phyloP scores from a whole-genome alignment of 768 basidiomycete genomes.

The Strobilomyces dryophilus region DNA sequence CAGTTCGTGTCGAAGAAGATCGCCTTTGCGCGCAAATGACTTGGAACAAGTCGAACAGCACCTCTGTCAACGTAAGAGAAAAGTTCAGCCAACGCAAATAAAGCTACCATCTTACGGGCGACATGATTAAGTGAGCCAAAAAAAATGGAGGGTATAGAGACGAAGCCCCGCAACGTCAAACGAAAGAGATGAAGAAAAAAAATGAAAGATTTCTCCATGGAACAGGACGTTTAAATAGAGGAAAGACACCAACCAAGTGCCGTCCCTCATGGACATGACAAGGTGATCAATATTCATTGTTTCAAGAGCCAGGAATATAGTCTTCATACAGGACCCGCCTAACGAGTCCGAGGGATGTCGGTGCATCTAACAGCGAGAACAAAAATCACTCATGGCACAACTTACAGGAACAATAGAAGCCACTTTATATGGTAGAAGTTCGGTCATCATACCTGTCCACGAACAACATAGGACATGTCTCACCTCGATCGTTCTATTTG shows the following conservation, averaged over 20 bases:
- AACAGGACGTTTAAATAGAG: slow-evolving; percentile 18
- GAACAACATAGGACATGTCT: slow-evolving; percentile 26
- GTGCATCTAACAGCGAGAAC: slow-evolving; percentile 13
- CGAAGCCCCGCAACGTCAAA: slow-evolving; percentile 46
- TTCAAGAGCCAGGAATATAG: slow-evolving; percentile 2
- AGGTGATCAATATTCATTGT: slow-evolving; percentile 22
- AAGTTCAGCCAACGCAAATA: not conserved
- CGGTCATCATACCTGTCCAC: slow-evolving; percentile 7
- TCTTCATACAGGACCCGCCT: slow-evolving; percentile 1
- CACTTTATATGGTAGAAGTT: slow-evolving; percentile 1
- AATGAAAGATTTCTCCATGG: slow-evolving; percentile 1
- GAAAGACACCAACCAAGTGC: slow-evolving; percentile 1
- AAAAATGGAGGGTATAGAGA: slow-evolving; percentile 26
- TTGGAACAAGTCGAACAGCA: slow-evolving; percentile 44
- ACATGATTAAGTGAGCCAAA: slow-evolving; percentile 15
- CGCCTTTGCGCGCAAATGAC: slow-evolving; percentile 52
- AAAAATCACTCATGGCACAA: slow-evolving; percentile 17
- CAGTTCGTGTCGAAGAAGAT: slow-evolving; percentile 53
- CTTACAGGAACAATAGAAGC: slow-evolving; percentile 24
- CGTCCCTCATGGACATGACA: slow-evolving; percentile 7
- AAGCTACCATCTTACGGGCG: slow-evolving; percentile 16
- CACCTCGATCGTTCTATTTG: slow-evolving; percentile 26
- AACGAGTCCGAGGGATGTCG: slow-evolving; percentile 10
- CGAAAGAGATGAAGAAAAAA: slow-evolving; percentile 11
- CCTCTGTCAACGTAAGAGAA: slow-evolving; percentile 25